Evolutionary conservation across 2,329 filamentous ascomycete genomes (phyloP).

Genomic region (Chaetothyriales sp.): DNA sequence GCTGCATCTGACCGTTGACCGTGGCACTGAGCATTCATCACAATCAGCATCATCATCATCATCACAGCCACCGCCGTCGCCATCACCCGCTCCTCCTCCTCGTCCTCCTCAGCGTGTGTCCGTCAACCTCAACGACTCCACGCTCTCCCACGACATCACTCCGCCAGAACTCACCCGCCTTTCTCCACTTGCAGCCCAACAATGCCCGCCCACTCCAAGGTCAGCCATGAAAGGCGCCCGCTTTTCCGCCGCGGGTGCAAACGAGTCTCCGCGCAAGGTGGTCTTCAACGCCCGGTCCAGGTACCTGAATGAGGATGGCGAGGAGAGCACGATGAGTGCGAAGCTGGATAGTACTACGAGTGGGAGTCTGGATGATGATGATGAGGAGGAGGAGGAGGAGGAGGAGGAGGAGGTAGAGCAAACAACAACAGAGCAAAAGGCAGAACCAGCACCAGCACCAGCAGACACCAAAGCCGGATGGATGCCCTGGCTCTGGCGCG

Average conservation of each 20-base stretch:
- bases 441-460: background rate
- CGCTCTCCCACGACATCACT: constrained; percentile 1
- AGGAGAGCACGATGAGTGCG: constrained; percentile 17
- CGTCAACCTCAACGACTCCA: constrained; percentile 12
- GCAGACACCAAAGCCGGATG: constrained; percentile 2
- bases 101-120: constrained; percentile 6
- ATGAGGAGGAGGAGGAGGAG: constrained; percentile 5
- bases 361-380: no score
- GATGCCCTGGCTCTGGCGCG: constrained; percentile 7
- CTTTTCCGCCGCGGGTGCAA: background rate
- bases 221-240: constrained; percentile 16
- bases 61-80: background rate
- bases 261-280: constrained; percentile 7
- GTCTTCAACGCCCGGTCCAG: constrained; percentile 13
- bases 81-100: constrained; percentile 1
- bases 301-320: constrained; percentile 13
- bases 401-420: constrained; percentile 5
- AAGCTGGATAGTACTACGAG: constrained; percentile 2
- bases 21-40: background rate
- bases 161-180: constrained; percentile 2
- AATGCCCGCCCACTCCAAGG: constrained; percentile 13
- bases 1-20: background rate
- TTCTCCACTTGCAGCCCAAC: background rate
- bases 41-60: background rate
- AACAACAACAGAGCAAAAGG: background rate